Evolutionary conservation across 768 basidiomycete genomes (phyloP).

Genomic region (Xerocomellus chrysenteron): DNA sequence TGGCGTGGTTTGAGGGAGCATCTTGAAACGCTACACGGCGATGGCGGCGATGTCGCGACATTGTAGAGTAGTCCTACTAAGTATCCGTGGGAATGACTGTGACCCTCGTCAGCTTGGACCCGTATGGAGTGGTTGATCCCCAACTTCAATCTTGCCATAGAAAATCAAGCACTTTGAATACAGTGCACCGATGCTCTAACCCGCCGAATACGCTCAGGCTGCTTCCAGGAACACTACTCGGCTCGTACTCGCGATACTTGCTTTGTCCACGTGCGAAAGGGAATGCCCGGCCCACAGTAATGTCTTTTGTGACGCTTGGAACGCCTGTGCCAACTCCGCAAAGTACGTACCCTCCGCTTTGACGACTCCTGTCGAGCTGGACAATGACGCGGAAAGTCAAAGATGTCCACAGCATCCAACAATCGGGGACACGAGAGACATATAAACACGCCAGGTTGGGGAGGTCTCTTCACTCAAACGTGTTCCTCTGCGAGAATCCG

Average conservation of each 20-base stretch:
- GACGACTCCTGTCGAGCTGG: background rate
- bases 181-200: background rate
- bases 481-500: slow-evolving; percentile 13
- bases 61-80: no score
- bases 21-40: slow-evolving; percentile 18
- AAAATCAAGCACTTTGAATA: background rate
- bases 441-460: slow-evolving; percentile 13
- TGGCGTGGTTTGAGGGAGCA: slow-evolving; percentile 52
- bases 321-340: background rate
- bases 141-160: no score
- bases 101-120: no score
- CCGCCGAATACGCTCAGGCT: background rate
- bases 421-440: background rate
- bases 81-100: no score
- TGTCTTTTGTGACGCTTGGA: slow-evolving; percentile 2
- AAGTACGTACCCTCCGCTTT: slow-evolving; percentile 3
- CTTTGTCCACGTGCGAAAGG: background rate
- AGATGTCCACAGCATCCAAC: background rate
- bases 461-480: background rate
- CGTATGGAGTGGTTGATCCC: no score
- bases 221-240: background rate
- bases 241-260: background rate
- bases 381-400: background rate
- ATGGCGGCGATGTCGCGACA: no score
- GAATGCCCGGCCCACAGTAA: background rate